Evolutionary conservation across 352 stramenopile genomes (phyloP).

Genomic region (Plasmopara viticola): DNA sequence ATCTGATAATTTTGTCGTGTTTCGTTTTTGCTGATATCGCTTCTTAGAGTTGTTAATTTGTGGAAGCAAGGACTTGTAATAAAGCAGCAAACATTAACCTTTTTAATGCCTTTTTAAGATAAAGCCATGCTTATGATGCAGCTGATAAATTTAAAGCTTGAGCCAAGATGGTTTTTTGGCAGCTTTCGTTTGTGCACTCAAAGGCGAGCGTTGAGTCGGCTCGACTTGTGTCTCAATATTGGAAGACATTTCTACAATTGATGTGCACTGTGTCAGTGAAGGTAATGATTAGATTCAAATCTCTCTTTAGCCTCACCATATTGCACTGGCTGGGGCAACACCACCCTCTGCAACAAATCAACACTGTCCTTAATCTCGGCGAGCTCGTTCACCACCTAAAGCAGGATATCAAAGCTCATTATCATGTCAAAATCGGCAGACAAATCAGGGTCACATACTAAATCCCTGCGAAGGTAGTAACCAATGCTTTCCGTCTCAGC

Average conservation of each 20-base stretch:
- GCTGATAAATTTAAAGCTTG: constrained; percentile 32
- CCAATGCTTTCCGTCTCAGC: constrained; percentile 17
- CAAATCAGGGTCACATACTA: constrained; percentile 33
- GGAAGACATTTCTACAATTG: constrained; percentile 22
- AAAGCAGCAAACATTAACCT: constrained; percentile 19
- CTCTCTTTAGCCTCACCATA: constrained; percentile 26
- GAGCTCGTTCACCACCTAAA: constrained; percentile 28
- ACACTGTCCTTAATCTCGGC: constrained; percentile 37
- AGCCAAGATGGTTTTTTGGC: constrained; percentile 72
- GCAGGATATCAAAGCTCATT: constrained; percentile 5
- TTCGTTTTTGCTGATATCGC: constrained; percentile 8
- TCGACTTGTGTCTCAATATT: constrained; percentile 19
- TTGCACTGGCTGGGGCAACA: constrained; percentile 42
- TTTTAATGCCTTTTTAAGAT: background rate
- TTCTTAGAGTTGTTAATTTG: constrained; percentile 4
- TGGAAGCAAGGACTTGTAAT: constrained; percentile 1
- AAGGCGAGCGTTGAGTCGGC: constrained; percentile 22
- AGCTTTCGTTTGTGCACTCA: constrained; percentile 24
- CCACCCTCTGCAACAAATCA: constrained; percentile 15
- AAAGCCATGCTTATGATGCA: background rate
- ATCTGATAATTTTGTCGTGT: constrained; percentile 2
- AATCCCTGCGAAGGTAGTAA: constrained; percentile 53
- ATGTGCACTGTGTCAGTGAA: background rate
- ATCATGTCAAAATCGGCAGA: background rate
- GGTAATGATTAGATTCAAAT: background rate